Percentiles rank a stretch among this genome's conserved stretches.
Evolutionary conservation across 768 basidiomycete genomes (phyloP).

Genomic region (Saitozyma podzolica): DNA sequence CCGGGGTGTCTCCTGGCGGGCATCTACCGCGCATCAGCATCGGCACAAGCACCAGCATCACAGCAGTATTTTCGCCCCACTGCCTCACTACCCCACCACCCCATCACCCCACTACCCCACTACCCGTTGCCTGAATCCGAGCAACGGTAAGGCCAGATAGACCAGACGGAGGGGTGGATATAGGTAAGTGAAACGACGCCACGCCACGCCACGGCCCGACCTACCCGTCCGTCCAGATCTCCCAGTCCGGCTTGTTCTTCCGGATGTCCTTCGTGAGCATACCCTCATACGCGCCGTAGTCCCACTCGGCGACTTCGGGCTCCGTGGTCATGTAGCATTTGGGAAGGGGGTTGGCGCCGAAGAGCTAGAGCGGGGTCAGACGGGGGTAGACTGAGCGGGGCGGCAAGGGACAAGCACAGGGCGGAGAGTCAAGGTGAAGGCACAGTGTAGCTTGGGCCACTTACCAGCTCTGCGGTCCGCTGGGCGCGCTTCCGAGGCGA

Average conservation of each 20-base stretch:
- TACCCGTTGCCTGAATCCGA: too few species aligned
- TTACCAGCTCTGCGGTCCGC: conserved; percentile 72
- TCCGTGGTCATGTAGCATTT: conserved; percentile 38
- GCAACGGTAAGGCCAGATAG: too few species aligned
- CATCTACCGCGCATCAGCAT: conserved; percentile 58
- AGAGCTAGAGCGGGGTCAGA: conserved; percentile 27
- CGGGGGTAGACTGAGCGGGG: background rate
- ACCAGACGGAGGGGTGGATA: too few species aligned
- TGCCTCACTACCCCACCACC: background rate
- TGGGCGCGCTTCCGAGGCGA: conserved; percentile 87
- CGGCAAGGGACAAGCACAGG: too few species aligned
- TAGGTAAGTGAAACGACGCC: too few species aligned
- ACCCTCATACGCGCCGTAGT: conserved; percentile 87
- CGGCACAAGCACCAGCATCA: background rate
- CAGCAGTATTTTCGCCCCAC: conserved; percentile 4
- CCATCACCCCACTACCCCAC: background rate
- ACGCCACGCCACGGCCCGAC: conserved; percentile 12
- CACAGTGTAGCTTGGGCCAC: too few species aligned
- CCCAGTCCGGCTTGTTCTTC: conserved; percentile 63
- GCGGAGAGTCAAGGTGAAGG: background rate
- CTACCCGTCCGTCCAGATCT: conserved; percentile 83
- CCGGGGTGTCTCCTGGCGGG: conserved; percentile 64
- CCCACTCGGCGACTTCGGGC: conserved; percentile 64
- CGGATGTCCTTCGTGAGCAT: conserved; percentile 76
- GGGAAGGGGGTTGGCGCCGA: conserved; percentile 36